Evolutionary conservation across 192 early-diverging fungal genomes (phyloP).

Genomic region (Podila minutissima): DNA sequence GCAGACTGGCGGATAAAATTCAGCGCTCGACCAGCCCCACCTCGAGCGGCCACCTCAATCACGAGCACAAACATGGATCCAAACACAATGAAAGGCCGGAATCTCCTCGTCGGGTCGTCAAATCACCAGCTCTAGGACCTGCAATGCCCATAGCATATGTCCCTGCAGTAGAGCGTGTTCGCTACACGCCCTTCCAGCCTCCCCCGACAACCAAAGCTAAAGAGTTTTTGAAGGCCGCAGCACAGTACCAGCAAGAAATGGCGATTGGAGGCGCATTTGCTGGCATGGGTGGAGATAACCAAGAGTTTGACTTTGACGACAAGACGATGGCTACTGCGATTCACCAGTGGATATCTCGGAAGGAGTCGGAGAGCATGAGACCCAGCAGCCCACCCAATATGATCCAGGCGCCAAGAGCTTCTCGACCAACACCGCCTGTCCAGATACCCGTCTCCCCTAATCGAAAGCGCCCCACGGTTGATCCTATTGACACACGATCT

Average conservation of each 20-base stretch:
- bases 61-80: slow-evolving; percentile 33
- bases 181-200: slow-evolving; percentile 53
- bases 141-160: slow-evolving; percentile 56
- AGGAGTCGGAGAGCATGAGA: slow-evolving; percentile 22
- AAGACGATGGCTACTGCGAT: slow-evolving; percentile 44
- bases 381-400: not conserved
- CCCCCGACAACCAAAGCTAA: slow-evolving; percentile 47
- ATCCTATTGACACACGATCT: slow-evolving; percentile 20
- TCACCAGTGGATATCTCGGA: slow-evolving; percentile 46
- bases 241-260: slow-evolving; percentile 43
- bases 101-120: slow-evolving; percentile 31
- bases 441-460: slow-evolving; percentile 23
- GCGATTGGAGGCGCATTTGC: slow-evolving; percentile 17
- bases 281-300: slow-evolving; percentile 25
- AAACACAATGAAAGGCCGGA: slow-evolving; percentile 29
- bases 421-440: slow-evolving; percentile 23
- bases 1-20: slow-evolving; percentile 46
- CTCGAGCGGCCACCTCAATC: slow-evolving; percentile 39
- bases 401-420: slow-evolving; percentile 5
- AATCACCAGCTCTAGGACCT: slow-evolving; percentile 52
- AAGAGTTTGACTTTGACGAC: slow-evolving; percentile 42
- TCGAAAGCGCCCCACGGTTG: slow-evolving; percentile 17
- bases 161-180: slow-evolving; percentile 56
- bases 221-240: slow-evolving; percentile 46
- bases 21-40: slow-evolving; percentile 54